Evolutionary conservation across 192 early-diverging fungal genomes (phyloP), one percentile per base, ranked within the genome.

Genomic region (Funneliformis mosseae): DNA sequence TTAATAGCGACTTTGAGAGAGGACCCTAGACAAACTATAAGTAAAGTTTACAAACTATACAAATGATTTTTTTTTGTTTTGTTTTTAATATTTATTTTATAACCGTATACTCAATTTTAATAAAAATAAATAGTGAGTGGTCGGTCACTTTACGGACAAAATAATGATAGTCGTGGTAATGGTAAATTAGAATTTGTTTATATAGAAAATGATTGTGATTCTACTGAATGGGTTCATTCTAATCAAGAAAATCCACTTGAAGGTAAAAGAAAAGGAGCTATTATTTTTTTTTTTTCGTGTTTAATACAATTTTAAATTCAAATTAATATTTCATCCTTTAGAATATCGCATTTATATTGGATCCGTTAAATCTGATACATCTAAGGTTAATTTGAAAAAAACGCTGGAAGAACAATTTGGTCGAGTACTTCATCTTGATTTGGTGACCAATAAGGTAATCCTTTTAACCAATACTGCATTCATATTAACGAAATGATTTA

Each of bases 291-390:
- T n/a, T n/a, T n/a, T 18, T 55, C 50, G 50, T 5, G 50, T 55
- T 55, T 50, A 45, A 18, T 4, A 55, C 16, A 14, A 18, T 2
- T 55, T 55, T 21, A 45, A 1, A 55, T 55, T 55, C 7, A 55
- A 21, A 21, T 21, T 55, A 21, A 14, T 21, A 21, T 21, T 7
- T 55, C 21, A 55, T 21, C 14, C 6, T 55, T 41, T 28, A 27
- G 67, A 69, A 27, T 41, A 69, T 41, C 67, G 67, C 67, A 27
- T 41, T 69, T 69, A 11, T 21, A 11, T 69, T 39, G 67, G 67
- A 69, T 39, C 27, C 4, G 11, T 69, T 33, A 41, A 18, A 27
- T 3, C 67, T 33, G 67, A 69, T 33, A 69, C 10, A 18, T 18
- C 28, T 7, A 69, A 69, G 9, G 8, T 27, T 39, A 69, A 69